phyloP scores from a whole-genome alignment of 1,139 yeast species.

The Saccharomycopsis hybrid region DNA sequence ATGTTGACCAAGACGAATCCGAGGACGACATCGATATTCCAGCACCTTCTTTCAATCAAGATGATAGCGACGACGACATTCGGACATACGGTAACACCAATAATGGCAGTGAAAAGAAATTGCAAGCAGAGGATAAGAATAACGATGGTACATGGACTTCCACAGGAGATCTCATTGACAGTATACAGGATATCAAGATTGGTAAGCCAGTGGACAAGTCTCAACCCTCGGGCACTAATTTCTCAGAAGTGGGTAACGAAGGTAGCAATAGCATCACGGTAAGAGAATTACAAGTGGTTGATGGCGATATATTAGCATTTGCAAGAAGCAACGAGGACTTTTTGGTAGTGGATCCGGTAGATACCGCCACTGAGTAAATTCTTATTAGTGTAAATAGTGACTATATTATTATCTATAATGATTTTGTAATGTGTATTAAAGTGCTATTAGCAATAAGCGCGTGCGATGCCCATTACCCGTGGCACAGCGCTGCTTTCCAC shows the following conservation, averaged over 20 bases:
- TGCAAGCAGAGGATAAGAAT: not conserved
- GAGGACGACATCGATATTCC: constrained; percentile 19
- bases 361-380: not conserved
- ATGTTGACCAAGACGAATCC: constrained; percentile 14
- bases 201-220: constrained; percentile 15
- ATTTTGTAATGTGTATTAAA: no score
- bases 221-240: constrained; percentile 15
- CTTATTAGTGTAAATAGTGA: no score
- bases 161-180: not conserved
- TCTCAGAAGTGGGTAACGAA: constrained; percentile 2
- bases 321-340: constrained; percentile 17
- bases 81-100: not conserved
- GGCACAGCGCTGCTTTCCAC: no score
- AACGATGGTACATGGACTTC: not conserved
- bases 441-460: no score
- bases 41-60: constrained; percentile 6
- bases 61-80: constrained; percentile 12
- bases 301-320: constrained; percentile 19
- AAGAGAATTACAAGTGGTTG: constrained; percentile 4
- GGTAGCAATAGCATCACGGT: not conserved
- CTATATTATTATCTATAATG: no score
- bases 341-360: constrained; percentile 17
- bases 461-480: no score
- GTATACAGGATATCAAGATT: constrained; percentile 5
- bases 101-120: not conserved